Evolutionary conservation across 108 stramenopile species (phyloP), one percentile per base, ranked within the genome.

Genomic region (Fistulifera pelliculosa): DNA sequence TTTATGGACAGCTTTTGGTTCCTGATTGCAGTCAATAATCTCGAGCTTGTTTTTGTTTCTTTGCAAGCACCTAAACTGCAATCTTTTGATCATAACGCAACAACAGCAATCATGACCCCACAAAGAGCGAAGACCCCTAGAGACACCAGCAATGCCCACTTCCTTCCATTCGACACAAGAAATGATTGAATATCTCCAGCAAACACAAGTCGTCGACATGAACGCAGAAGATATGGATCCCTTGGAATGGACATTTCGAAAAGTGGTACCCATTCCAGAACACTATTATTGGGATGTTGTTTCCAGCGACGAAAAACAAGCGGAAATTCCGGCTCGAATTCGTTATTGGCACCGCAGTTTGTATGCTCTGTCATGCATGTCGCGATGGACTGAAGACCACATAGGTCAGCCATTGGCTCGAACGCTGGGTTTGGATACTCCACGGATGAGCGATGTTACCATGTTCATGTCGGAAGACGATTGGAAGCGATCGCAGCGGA

Each of bases 241-340:
- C 2, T 54, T 81, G 15, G 80, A 81, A 54, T 81, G 76, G 56
- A 63, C 64, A 5, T 66, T 75, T 44, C 73, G 80, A 27, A 74
- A 70, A 52, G 50, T 59, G 15, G 48, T 77, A 23, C 70, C 80
- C 45, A 69, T 81, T 27, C 80, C 80, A 14, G 67, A 71, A 50
- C 58, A 54, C 7, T 81, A 81, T 40, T 81, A 68, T 40, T 81
- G 75, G 73, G 70, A 75, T 47, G 40, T 50, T 11, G 17, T 43
- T 19, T 35, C 31, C 31, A 35, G 8, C 31, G 8, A 35, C 6
- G 59, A 58, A 10, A 50, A 64, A 23, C n/a, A 58, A 54, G 19
- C 38, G 42, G 58, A 73, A 19, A 45, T 81, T 18, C 70, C 76
- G 7, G 11, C 52, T 0, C 39, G 58, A 35, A 65, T 69, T 24